These are phyloP conservation scores for Leucosporidium creatinivorum DNA, from an alignment of 768 basidiomycete species.

Conservation along the genomic window DNA sequence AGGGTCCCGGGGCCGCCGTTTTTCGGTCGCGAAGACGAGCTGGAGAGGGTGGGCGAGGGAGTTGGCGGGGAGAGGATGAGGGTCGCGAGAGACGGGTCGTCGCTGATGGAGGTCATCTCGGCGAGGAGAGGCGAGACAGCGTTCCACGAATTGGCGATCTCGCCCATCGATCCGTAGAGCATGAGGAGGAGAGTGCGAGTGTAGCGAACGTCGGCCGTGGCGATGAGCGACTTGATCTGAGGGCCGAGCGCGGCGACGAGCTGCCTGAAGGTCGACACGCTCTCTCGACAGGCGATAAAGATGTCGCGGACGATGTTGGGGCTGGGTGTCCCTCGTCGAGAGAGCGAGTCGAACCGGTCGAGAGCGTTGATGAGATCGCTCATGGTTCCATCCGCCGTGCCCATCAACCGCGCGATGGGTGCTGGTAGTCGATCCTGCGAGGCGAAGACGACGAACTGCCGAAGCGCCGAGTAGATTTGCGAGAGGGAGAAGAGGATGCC, in stretches of 20 bases:
- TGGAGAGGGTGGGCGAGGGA: constrained; percentile 19
- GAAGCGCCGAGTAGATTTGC: constrained; percentile 80
- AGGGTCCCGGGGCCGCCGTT: background rate
- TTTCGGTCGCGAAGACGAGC: background rate
- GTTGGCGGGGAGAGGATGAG: constrained; percentile 36
- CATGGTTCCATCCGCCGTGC: constrained; percentile 75
- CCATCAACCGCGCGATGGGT: constrained; percentile 72
- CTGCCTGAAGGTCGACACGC: constrained; percentile 73
- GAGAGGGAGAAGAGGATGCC: constrained; percentile 86
- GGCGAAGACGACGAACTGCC: constrained; percentile 76
- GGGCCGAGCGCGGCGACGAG: constrained; percentile 73
- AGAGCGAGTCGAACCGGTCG: constrained; percentile 80
- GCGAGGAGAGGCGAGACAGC: constrained; percentile 64
- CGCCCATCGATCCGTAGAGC: constrained; percentile 80
- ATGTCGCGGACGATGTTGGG: constrained; percentile 66
- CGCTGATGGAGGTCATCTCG: constrained; percentile 58
- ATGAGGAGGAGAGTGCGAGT: constrained; percentile 76
- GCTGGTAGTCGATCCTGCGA: constrained; percentile 74
- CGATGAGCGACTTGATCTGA: constrained; percentile 69
- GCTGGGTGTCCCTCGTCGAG: constrained; percentile 60
- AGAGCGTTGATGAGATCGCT: constrained; percentile 74
- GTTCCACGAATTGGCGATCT: constrained; percentile 80
- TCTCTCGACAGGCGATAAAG: constrained; percentile 75
- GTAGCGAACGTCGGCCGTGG: constrained; percentile 74
- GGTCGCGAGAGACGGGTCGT: constrained; percentile 37